Conservation (phyloP, 192 early-diverging fungal genomes). For the Gamsiella multidivaricata region DNA sequence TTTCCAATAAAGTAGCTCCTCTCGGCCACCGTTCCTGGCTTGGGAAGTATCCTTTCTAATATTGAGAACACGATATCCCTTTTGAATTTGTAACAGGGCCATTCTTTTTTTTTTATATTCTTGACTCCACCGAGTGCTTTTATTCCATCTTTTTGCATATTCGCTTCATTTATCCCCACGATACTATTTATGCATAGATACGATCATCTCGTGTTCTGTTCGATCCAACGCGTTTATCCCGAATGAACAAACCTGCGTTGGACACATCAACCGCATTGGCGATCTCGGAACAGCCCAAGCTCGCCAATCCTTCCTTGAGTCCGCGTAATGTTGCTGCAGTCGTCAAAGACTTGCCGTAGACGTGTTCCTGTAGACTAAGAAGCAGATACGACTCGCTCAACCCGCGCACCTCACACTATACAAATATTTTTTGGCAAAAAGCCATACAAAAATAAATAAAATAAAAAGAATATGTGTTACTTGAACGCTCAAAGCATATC, state of each 20-base stretch:
- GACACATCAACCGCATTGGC: slow-evolving; percentile 23
- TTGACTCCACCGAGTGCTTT: not conserved
- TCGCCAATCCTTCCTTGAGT: slow-evolving; percentile 39
- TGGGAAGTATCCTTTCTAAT: too few relatives aligned
- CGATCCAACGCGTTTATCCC: slow-evolving; percentile 44
- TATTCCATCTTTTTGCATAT: not conserved
- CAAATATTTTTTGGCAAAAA: not conserved
- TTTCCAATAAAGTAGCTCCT: too few relatives aligned
- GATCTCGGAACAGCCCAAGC: slow-evolving; percentile 15
- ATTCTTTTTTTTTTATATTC: not conserved
- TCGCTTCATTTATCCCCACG: too few relatives aligned
- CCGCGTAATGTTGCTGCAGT: slow-evolving; percentile 45
- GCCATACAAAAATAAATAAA: not conserved
- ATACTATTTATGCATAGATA: slow-evolving; percentile 47
- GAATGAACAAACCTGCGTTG: slow-evolving; percentile 20
- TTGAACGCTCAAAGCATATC: too few relatives aligned
- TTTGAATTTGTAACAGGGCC: too few relatives aligned
- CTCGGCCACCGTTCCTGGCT: too few relatives aligned
- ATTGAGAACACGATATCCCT: too few relatives aligned
- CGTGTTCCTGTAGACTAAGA: slow-evolving; percentile 45
- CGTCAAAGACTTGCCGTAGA: slow-evolving; percentile 46
- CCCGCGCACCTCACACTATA: slow-evolving; percentile 43
- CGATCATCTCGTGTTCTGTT: slow-evolving; percentile 42
- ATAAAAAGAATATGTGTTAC: too few relatives aligned
- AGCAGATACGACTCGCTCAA: slow-evolving; percentile 32